Evolutionary conservation across 2,329 filamentous ascomycete genomes (phyloP).

Genomic region (Orbilia javanica): DNA sequence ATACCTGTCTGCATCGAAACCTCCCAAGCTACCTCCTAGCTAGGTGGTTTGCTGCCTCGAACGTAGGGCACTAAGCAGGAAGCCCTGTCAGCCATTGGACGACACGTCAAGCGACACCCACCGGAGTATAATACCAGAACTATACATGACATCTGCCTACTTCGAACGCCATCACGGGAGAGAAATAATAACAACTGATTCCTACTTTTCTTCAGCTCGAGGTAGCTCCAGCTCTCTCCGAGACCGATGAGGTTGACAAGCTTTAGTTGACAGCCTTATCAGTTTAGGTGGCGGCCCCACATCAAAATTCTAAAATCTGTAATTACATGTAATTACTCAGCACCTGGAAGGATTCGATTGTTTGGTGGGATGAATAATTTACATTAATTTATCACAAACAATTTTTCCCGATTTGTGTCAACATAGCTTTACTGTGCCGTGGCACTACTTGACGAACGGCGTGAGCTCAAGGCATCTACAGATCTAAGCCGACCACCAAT

Average conservation of each 20-base stretch:
- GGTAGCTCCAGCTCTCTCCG: constrained; percentile 12
- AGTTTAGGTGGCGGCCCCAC: neutral
- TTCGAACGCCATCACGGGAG: constrained; percentile 24
- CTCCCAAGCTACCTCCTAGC: too few species aligned
- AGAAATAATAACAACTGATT: constrained; percentile 8
- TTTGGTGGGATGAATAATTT: neutral
- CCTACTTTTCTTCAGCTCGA: constrained; percentile 25
- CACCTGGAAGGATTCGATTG: neutral
- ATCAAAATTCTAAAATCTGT: neutral
- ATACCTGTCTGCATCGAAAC: neutral
- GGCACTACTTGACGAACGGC: neutral
- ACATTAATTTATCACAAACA: neutral
- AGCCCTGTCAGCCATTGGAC: constrained; percentile 32
- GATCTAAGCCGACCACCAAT: constrained; percentile 6
- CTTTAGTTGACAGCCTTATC: constrained; percentile 40
- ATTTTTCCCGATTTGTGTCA: neutral
- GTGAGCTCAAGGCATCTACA: neutral
- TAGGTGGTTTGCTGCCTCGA: neutral
- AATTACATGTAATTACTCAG: neutral
- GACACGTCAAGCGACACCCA: constrained; percentile 41
- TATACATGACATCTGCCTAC: constrained; percentile 29
- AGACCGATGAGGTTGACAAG: constrained; percentile 44
- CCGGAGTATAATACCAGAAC: neutral
- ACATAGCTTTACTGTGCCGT: constrained; percentile 16
- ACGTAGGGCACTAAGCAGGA: neutral